Conservation (phyloP, 805 yeast species). For the Metschnikowia cubensis region DNA sequence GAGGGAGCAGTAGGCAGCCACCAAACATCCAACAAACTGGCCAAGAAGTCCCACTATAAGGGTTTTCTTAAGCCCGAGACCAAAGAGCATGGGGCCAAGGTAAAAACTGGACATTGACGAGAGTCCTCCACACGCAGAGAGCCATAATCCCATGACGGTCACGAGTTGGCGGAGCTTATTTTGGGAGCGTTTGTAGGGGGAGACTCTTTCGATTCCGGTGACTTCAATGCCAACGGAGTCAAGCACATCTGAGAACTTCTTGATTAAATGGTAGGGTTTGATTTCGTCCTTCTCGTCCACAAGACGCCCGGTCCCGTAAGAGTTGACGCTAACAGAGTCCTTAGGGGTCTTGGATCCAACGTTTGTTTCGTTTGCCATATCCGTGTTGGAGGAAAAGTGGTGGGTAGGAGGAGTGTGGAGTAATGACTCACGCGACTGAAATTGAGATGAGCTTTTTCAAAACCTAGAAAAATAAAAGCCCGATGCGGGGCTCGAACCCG, state of each 20-base stretch:
- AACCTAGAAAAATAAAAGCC: conserved; percentile 14
- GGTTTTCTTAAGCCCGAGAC: conserved; percentile 62
- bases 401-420: background rate
- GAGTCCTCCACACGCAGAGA: conserved; percentile 83
- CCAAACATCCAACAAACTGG: conserved; percentile 60
- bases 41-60: conserved; percentile 61
- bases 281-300: conserved; percentile 13
- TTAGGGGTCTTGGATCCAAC: background rate
- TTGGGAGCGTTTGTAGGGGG: conserved; percentile 60
- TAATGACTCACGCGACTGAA: background rate
- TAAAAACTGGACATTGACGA: conserved; percentile 84
- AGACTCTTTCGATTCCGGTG: conserved; percentile 73
- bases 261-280: conserved; percentile 12
- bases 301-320: conserved; percentile 5
- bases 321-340: conserved; percentile 3
- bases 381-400: background rate
- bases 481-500: conserved; percentile 26
- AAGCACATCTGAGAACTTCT: conserved; percentile 23
- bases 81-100: conserved; percentile 69
- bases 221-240: conserved; percentile 63
- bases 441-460: background rate
- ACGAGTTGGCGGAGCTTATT: conserved; percentile 26
- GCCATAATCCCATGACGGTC: conserved; percentile 71
- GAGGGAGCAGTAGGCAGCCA: conserved; percentile 79
- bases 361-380: conserved; percentile 1